These are phyloP conservation scores for Multifurca ochricompacta DNA, from an alignment of 768 basidiomycete species.

Conservation along the genomic window DNA sequence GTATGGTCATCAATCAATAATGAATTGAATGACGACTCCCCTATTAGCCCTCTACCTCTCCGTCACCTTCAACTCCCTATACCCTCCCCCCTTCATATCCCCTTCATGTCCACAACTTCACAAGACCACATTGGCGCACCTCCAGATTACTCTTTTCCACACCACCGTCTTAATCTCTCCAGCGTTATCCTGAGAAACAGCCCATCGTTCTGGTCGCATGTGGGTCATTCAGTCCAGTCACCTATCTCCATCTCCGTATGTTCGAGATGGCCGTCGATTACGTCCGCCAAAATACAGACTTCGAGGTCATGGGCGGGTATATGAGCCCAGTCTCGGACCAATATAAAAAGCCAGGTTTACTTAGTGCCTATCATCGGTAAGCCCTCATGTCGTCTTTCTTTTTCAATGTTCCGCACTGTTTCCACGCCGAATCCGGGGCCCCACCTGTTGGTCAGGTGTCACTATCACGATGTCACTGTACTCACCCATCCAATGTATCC, in stretches of 20 bases:
- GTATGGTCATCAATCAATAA: too few species aligned
- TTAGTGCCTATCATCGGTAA: conserved; percentile 84
- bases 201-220: conserved; percentile 96
- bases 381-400: conserved; percentile 26
- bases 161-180: conserved; percentile 52
- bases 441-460: neutral
- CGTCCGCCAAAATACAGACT: conserved; percentile 82
- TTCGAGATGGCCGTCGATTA: conserved; percentile 99
- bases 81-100: neutral
- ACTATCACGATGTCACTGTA: neutral
- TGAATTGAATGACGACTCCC: neutral
- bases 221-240: conserved; percentile 96
- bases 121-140: conserved; percentile 33
- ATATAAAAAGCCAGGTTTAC: conserved; percentile 95
- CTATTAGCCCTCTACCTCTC: neutral
- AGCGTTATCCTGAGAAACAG: conserved; percentile 58
- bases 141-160: conserved; percentile 58
- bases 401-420: neutral
- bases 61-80: too few species aligned
- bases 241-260: conserved; percentile 97
- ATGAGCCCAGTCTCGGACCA: conserved; percentile 92
- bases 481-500: neutral
- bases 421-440: neutral
- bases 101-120: conserved; percentile 2
- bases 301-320: conserved; percentile 93